phyloP scores from a whole-genome alignment of 805 yeast genomes.

The Hanseniaspora guilliermondii region DNA sequence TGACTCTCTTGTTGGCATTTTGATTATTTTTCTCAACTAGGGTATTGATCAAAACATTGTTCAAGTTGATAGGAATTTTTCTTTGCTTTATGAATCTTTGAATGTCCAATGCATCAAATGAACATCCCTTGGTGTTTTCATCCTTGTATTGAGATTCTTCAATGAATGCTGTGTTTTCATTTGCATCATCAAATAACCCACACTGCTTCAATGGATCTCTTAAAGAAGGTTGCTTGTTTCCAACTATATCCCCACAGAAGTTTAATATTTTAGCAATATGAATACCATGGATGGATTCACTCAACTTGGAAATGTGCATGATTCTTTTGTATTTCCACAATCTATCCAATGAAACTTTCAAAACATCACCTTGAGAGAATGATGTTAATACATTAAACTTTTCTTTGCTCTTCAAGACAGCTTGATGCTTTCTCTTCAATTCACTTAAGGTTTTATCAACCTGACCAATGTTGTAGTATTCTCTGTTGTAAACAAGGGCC shows the following conservation, averaged over 20 bases:
- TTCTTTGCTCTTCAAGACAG: conserved; percentile 38
- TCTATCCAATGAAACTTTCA: conserved; percentile 44
- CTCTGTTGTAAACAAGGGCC: conserved; percentile 32
- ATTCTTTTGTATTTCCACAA: conserved; percentile 58
- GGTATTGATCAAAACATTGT: conserved; percentile 35
- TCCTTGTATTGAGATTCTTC: conserved; percentile 24
- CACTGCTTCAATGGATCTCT: conserved; percentile 33
- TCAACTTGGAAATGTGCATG: conserved; percentile 48
- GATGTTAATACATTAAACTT: conserved; percentile 30
- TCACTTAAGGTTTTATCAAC: conserved; percentile 37
- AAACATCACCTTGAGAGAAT: conserved; percentile 24
- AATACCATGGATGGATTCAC: conserved; percentile 31
- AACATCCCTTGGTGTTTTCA: conserved; percentile 25
- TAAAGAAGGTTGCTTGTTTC: conserved; percentile 13
- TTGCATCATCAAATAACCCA: conserved; percentile 43
- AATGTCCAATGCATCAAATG: conserved; percentile 36
- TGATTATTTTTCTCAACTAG: conserved; percentile 16
- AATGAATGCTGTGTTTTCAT: conserved; percentile 22
- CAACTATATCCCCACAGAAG: conserved; percentile 16
- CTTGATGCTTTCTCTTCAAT: conserved; percentile 44
- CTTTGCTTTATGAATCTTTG: conserved; percentile 29
- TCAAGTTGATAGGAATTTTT: conserved; percentile 29
- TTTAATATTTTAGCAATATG: conserved; percentile 53
- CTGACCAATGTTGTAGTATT: conserved; percentile 29
- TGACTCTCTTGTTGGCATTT: conserved; percentile 27